Percentiles rank a stretch among this genome's conserved stretches.
phyloP scores from a whole-genome alignment of 2,329 filamentous ascomycete genomes.

The Dactylellina leptospora region DNA sequence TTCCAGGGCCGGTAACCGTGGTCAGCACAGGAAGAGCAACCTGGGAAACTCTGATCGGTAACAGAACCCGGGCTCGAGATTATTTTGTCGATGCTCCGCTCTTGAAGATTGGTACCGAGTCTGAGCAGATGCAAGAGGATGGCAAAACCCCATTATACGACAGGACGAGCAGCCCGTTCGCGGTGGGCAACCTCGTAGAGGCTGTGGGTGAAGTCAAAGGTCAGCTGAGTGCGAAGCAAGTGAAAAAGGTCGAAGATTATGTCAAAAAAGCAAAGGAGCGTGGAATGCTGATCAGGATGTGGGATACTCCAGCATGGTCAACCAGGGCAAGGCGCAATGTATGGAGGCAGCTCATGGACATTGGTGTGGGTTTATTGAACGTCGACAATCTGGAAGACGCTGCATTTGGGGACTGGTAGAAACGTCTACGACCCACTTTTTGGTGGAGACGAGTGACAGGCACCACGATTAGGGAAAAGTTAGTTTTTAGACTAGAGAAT shows the following conservation, averaged over 20 bases:
- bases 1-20: constrained; percentile 69
- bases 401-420: constrained; percentile 57
- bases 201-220: constrained; percentile 45
- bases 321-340: constrained; percentile 66
- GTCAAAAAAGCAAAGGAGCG: constrained; percentile 62
- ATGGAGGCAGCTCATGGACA: constrained; percentile 67
- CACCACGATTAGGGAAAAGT: constrained; percentile 42
- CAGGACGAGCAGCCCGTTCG: constrained; percentile 41
- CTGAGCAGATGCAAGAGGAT: constrained; percentile 56
- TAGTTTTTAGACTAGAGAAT: constrained; percentile 23
- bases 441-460: constrained; percentile 35
- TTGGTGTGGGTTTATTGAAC: constrained; percentile 70
- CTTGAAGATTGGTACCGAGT: constrained; percentile 48
- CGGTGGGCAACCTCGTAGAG: constrained; percentile 17
- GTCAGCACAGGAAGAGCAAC: constrained; percentile 73
- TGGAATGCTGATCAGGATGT: constrained; percentile 69
- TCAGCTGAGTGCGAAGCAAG: constrained; percentile 55
- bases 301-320: constrained; percentile 70
- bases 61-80: constrained; percentile 68
- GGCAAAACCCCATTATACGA: constrained; percentile 57
- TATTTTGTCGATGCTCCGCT: constrained; percentile 75
- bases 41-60: constrained; percentile 64
- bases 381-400: constrained; percentile 69
- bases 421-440: constrained; percentile 11
- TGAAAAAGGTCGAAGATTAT: constrained; percentile 45